Percentiles rank a stretch among this genome's conserved stretches.
Evolutionary conservation across 352 stramenopile genomes (phyloP).

Genomic region (Phytophthora colocasiae): DNA sequence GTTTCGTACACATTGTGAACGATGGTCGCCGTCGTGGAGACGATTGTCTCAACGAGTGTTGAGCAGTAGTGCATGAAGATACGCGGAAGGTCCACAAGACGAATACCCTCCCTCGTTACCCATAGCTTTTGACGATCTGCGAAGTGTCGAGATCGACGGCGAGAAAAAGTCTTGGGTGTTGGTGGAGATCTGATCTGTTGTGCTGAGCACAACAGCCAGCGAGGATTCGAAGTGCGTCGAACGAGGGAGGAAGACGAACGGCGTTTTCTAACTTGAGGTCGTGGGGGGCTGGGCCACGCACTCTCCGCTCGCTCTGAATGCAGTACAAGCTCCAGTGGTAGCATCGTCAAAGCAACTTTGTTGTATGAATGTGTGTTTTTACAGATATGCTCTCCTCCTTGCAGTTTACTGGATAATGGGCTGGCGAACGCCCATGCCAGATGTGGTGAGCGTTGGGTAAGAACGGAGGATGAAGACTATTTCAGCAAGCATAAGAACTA

Average conservation of each 20-base stretch:
- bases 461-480: background rate
- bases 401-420: background rate
- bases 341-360: slow-evolving; percentile 1
- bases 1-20: slow-evolving; percentile 19
- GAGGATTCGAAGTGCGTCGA: slow-evolving; percentile 12
- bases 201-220: slow-evolving; percentile 16
- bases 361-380: background rate
- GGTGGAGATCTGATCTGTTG: slow-evolving; percentile 18
- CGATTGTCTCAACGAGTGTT: slow-evolving; percentile 13
- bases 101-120: slow-evolving; percentile 6
- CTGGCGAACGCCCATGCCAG: slow-evolving; percentile 2
- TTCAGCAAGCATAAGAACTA: no score
- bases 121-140: slow-evolving; percentile 12
- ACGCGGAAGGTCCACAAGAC: slow-evolving; percentile 12
- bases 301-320: slow-evolving; percentile 22
- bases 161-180: slow-evolving; percentile 26
- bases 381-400: slow-evolving; percentile 10
- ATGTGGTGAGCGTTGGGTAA: slow-evolving; percentile 13
- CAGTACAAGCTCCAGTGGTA: slow-evolving; percentile 31
- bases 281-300: slow-evolving; percentile 31
- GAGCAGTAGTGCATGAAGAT: slow-evolving; percentile 27
- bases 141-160: slow-evolving; percentile 25
- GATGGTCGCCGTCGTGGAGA: slow-evolving; percentile 21
- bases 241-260: slow-evolving; percentile 20
- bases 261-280: slow-evolving; percentile 18